Percentiles rank a stretch among this genome's conserved stretches.
Evolutionary conservation across 352 stramenopile genomes (phyloP).

Genomic region (Phytophthora fragariaefolia): DNA sequence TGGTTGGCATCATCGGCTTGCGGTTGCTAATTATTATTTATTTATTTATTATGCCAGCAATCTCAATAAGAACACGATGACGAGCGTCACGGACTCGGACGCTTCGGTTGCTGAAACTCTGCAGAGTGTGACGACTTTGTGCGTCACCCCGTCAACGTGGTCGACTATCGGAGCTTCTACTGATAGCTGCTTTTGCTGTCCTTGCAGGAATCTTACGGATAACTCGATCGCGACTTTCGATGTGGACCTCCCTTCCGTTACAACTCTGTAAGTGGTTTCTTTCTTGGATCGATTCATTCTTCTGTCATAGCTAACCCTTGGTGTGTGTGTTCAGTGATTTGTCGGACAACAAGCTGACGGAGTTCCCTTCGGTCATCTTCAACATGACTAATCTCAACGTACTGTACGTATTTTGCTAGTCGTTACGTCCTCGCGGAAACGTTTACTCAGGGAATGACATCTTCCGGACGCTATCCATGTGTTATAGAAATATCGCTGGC

Average conservation of each 20-base stretch:
- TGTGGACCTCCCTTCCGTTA: slow-evolving; percentile 45
- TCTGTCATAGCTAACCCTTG: slow-evolving; percentile 1
- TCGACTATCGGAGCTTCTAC: too few relatives aligned
- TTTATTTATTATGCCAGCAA: slow-evolving; percentile 35
- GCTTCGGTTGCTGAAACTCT: slow-evolving; percentile 43
- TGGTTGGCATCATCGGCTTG: too few relatives aligned
- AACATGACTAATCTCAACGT: slow-evolving; percentile 73
- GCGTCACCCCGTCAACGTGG: too few relatives aligned
- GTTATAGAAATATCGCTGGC: slow-evolving; percentile 52
- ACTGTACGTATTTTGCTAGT: slow-evolving; percentile 47
- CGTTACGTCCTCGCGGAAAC: too few relatives aligned
- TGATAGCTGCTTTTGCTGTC: not conserved
- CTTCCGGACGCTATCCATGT: not conserved
- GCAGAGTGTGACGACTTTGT: slow-evolving; percentile 56
- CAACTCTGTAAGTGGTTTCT: slow-evolving; percentile 40
- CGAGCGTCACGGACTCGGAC: slow-evolving; percentile 43
- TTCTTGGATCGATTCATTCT: not conserved
- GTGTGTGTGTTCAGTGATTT: slow-evolving; percentile 45
- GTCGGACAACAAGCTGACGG: slow-evolving; percentile 56
- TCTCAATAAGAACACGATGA: slow-evolving; percentile 66
- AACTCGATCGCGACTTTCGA: slow-evolving; percentile 59
- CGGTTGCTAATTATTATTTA: too few relatives aligned
- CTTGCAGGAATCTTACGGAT: slow-evolving; percentile 48
- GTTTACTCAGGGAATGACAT: too few relatives aligned
- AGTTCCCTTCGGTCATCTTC: slow-evolving; percentile 65